Evolutionary conservation across 495 filamentous ascomycete species (phyloP), one percentile per base, ranked within the genome.

Genomic region (Xylaria bambusicola): DNA sequence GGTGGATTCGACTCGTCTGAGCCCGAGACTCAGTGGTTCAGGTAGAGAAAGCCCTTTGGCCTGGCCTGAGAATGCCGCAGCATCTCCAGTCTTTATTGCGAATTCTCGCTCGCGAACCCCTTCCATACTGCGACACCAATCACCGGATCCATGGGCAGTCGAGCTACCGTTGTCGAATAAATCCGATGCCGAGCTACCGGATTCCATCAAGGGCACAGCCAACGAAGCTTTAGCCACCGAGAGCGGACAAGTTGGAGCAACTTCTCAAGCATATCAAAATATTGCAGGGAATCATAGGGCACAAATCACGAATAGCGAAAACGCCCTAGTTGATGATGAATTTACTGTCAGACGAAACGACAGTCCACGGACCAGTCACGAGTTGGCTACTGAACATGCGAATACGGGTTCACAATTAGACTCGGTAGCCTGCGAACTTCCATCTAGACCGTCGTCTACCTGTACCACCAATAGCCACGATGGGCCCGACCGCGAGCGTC

Each of bases 71-170:
- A 78, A 62, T 57, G 65, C 62, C 31, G 66, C 66, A n/a, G 60
- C 70, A 15, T 73, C 70, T 8, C 68, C 70, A 8, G 62, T 56
- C 20, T 44, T 73, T 6, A 58, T 57, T 31, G 52, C 64, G 12
- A 57, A 65, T 12, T 60, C 68, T 5, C 70, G 68, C 61, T 77
- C 58, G 66, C 76, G 36, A 63, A 66, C 33, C 35, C 71, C 63
- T 21, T 73, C 71, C 12, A 35, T 67, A n/a, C 55, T 74, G 18
- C 78, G 77, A 62, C 73, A 77, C 20, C 73, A 72, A n/a, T 82
- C 80, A 4, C 77, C 77, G n/a, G 80, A 83, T 67, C 80, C 80
- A 2, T 83, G 80, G 80, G 70, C 73, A 2, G 18, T 66, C 31
- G 75, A 74, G 31, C 60, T 69, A n/a, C 69, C 71, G 15, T 49